A percentile compares a stretch with the other conserved stretches of the same genome.
Conservation (phyloP, 2,329 filamentous ascomycete genomes). For the Didymella lethalis region DNA sequence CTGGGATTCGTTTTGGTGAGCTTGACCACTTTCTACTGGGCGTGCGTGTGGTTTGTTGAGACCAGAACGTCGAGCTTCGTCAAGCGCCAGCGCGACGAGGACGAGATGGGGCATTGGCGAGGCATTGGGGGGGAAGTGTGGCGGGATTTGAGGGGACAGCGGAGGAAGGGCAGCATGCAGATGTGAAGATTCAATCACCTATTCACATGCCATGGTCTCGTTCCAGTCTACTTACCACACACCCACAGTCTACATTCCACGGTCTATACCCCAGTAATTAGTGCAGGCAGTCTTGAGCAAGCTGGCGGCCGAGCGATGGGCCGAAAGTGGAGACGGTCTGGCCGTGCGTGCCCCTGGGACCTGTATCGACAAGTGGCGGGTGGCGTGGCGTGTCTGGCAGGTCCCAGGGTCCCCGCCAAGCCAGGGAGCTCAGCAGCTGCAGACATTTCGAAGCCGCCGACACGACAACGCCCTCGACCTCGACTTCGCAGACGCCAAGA, state of each 20-base stretch:
- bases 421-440: slow-evolving; percentile 3
- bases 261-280: too few relatives aligned
- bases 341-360: slow-evolving; percentile 8
- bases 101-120: slow-evolving; percentile 37
- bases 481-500: too few relatives aligned
- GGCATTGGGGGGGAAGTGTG: slow-evolving; percentile 26
- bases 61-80: slow-evolving; percentile 28
- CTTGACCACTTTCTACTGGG: slow-evolving; percentile 31
- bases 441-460: slow-evolving; percentile 9
- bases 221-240: too few relatives aligned
- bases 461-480: too few relatives aligned
- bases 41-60: slow-evolving; percentile 40
- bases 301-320: background rate
- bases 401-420: slow-evolving; percentile 10
- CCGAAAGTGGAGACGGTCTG: background rate
- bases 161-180: slow-evolving; percentile 9
- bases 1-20: slow-evolving; percentile 24
- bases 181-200: too few relatives aligned
- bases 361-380: slow-evolving; percentile 7
- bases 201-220: too few relatives aligned
- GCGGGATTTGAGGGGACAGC: slow-evolving; percentile 27
- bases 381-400: slow-evolving; percentile 10
- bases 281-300: too few relatives aligned
- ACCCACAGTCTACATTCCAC: too few relatives aligned
- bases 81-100: slow-evolving; percentile 25